Evolutionary conservation across 2,329 filamentous ascomycete genomes (phyloP).

Genomic region (Colletotrichum liriopes): DNA sequence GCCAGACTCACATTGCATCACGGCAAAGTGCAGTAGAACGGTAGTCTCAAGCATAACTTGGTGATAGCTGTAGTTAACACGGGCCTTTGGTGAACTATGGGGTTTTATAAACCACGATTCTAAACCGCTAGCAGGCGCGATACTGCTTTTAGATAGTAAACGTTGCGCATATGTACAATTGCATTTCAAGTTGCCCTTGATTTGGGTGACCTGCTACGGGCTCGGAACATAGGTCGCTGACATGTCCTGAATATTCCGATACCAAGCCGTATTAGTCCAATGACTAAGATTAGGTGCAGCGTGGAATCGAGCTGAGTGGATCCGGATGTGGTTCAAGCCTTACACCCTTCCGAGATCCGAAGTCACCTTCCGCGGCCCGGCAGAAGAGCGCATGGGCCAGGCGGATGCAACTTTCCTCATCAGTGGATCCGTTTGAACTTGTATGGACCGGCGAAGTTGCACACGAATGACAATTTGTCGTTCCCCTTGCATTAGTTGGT

Average conservation of each 20-base stretch:
- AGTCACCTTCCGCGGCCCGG: constrained; percentile 3
- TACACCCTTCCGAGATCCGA: constrained; percentile 27
- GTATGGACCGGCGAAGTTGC: constrained; percentile 31
- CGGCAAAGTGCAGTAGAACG: too few species aligned
- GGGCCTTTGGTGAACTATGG: not conserved
- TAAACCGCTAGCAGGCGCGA: not conserved
- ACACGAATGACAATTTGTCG: constrained; percentile 4
- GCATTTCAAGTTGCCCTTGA: too few species aligned
- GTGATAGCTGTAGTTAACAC: not conserved
- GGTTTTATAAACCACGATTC: not conserved
- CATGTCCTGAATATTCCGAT: not conserved
- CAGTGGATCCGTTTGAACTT: constrained; percentile 19
- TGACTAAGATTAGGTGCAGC: not conserved
- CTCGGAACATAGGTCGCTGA: too few species aligned
- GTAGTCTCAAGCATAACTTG: not conserved
- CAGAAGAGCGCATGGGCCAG: not conserved
- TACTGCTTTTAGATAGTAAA: not conserved
- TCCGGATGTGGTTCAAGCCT: not conserved
- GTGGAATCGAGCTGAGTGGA: not conserved
- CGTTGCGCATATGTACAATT: too few species aligned
- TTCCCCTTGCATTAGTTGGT: constrained; percentile 34
- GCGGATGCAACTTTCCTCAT: constrained; percentile 31
- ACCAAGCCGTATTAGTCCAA: not conserved
- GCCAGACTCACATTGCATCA: not conserved
- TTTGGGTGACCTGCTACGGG: too few species aligned